phyloP scores from a whole-genome alignment of 495 filamentous ascomycete species.

The Penicillium atrosanguineum region DNA sequence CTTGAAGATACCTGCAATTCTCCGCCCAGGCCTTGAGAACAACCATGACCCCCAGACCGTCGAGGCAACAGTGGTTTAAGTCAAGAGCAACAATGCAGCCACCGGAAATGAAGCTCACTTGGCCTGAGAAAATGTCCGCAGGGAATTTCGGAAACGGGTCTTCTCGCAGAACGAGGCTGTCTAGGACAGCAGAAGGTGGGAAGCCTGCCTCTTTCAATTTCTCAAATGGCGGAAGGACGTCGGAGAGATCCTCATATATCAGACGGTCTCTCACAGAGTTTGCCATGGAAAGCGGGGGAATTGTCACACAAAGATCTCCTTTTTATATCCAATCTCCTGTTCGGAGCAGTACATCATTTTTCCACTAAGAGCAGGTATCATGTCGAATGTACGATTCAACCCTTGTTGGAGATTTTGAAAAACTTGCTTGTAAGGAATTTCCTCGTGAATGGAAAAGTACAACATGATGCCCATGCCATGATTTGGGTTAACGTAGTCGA shows the following conservation, averaged over 20 bases:
- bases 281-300: conserved; percentile 4
- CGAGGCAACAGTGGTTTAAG: conserved; percentile 8
- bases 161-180: conserved; percentile 5
- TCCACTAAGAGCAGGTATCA: conserved; percentile 10
- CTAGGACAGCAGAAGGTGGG: conserved; percentile 6
- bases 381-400: conserved; percentile 6
- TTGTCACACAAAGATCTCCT: conserved; percentile 10
- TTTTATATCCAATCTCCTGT: conserved; percentile 7
- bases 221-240: conserved; percentile 3
- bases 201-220: conserved; percentile 5
- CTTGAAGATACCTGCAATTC: conserved; percentile 9
- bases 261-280: conserved; percentile 3
- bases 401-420: conserved; percentile 7
- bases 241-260: conserved; percentile 3
- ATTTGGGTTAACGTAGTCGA: conserved; percentile 10
- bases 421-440: conserved; percentile 4
- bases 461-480: conserved; percentile 9
- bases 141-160: conserved; percentile 8
- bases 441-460: conserved; percentile 7
- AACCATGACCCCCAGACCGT: conserved; percentile 7
- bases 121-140: conserved; percentile 5
- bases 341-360: conserved; percentile 9
- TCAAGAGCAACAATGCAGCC: conserved; percentile 7
- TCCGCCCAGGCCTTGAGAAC: conserved; percentile 9
- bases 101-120: conserved; percentile 5